Evolutionary conservation across 495 filamentous ascomycete genomes (phyloP).

Genomic region (Sabuloglossum arenarium): DNA sequence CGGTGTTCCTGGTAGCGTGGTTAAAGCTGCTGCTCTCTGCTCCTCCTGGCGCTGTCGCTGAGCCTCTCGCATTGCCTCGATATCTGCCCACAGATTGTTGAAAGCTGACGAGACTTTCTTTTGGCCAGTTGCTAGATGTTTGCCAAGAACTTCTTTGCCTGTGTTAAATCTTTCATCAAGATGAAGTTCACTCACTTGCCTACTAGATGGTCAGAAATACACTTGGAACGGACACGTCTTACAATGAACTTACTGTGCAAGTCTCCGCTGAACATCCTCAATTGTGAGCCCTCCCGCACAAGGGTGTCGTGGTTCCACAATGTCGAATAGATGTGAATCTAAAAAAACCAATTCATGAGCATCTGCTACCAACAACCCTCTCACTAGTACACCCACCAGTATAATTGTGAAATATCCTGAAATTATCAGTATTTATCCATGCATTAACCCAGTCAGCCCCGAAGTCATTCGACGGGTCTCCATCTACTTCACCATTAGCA

Average conservation of each 20-base stretch:
- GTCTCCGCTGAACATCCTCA: constrained; percentile 78
- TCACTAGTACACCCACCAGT: constrained; percentile 18
- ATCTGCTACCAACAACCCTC: neutral
- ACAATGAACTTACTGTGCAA: constrained; percentile 55
- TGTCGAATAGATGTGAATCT: constrained; percentile 79
- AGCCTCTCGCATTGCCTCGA: constrained; percentile 66
- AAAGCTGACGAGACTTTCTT: constrained; percentile 70
- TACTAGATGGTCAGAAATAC: constrained; percentile 3
- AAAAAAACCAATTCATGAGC: constrained; percentile 7
- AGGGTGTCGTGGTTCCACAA: constrained; percentile 81
- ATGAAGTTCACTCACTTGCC: constrained; percentile 49
- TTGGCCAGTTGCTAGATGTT: constrained; percentile 59
- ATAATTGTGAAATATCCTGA: constrained; percentile 54
- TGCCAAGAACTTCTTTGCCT: constrained; percentile 54
- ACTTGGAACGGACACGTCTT: neutral
- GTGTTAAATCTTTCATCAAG: constrained; percentile 65
- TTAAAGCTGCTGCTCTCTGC: constrained; percentile 6
- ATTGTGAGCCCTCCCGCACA: constrained; percentile 87
- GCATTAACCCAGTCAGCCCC: constrained; percentile 50
- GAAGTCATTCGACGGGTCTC: constrained; percentile 72
- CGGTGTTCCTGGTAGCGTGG: neutral
- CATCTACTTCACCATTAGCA: constrained; percentile 28
- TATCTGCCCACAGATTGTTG: constrained; percentile 72
- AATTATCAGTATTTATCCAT: constrained; percentile 79
- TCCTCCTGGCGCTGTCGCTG: constrained; percentile 36